Evolutionary conservation across 257 asterid genomes (phyloP).

Genomic region (Leonotis leonurus): DNA sequence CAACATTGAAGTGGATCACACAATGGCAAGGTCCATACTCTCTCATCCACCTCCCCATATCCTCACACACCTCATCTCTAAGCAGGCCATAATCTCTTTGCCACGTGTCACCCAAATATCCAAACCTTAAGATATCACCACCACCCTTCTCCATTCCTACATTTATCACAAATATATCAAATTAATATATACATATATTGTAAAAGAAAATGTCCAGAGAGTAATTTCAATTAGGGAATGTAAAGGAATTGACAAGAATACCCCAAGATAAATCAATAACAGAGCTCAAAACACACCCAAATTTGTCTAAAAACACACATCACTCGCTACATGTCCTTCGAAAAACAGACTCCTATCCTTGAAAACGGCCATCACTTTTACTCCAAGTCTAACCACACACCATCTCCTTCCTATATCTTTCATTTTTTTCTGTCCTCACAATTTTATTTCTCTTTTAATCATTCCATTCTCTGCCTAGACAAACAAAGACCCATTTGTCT

Average conservation of each 20-base stretch:
- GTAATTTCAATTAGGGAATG: background rate
- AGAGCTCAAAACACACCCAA: conserved; percentile 5
- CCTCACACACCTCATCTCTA: conserved; percentile 35
- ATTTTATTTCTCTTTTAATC: background rate
- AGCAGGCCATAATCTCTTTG: conserved; percentile 13
- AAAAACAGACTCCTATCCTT: conserved; percentile 7
- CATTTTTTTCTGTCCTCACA: conserved; percentile 28
- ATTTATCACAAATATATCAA: conserved; percentile 43
- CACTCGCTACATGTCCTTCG: too few relatives aligned
- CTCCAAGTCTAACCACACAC: conserved; percentile 37
- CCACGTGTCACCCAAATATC: conserved; percentile 41
- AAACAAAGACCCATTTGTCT: conserved; percentile 2
- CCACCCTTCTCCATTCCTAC: conserved; percentile 45
- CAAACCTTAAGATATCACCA: conserved; percentile 28
- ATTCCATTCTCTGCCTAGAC: background rate
- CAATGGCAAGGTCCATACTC: conserved; percentile 28
- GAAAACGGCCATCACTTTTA: conserved; percentile 16
- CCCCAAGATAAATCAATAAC: background rate
- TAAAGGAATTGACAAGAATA: background rate
- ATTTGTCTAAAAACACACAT: conserved; percentile 2
- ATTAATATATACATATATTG: too few relatives aligned
- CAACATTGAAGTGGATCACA: background rate
- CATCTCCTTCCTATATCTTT: conserved; percentile 25
- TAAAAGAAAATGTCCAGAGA: too few relatives aligned
- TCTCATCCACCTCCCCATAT: too few relatives aligned